Evolutionary conservation across 192 early-diverging fungal genomes (phyloP), one percentile per base, ranked within the genome.

Genomic region (Coemansia sp.): DNA sequence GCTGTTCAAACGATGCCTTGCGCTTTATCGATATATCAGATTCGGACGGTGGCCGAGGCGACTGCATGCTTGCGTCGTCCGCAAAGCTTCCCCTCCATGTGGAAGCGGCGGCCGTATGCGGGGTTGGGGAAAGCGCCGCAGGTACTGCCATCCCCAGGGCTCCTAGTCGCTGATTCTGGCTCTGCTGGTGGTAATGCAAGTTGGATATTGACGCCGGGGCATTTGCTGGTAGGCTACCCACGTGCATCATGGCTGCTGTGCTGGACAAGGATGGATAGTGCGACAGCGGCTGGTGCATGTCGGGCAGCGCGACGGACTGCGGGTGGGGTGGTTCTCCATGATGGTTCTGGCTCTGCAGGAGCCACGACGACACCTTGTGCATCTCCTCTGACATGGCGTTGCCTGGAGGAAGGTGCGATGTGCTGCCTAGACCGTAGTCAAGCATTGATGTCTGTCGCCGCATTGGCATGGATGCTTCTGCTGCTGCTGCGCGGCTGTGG

Each of bases 361-460:
- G 65, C 79, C 79, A 82, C 43, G 79, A 82, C 10, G 79, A 82
- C 20, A 82, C 79, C 57, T 76, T 73, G 46, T 67, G 70, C 71
- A 76, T 72, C 65, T 82, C 79, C 33, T 82, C 79, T 2, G 70
- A 53, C 71, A 82, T 82, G 35, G 73, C 79, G 46, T 82, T 82
- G 6, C 79, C 79, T 14, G 75, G 60, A 21, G 79, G 76, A 2
- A 82, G 38, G 12, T 64, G 79, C 64, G 74, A 69, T 11, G 79
- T 66, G 38, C 74, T 66, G 39, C 79, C 79, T 7, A 82, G 62
- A 2, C 79, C 71, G 41, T 82, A 82, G 56, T 82, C 74, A 56
- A 82, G 76, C 33, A 76, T 68, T 5, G 67, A 63, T 8, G 48
- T 12, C 6, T 61, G 63, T 11, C 66, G 70, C n/a, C 58, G 73